phyloP scores from a whole-genome alignment of 768 basidiomycete genomes.

The Leucosporidium scottii region DNA sequence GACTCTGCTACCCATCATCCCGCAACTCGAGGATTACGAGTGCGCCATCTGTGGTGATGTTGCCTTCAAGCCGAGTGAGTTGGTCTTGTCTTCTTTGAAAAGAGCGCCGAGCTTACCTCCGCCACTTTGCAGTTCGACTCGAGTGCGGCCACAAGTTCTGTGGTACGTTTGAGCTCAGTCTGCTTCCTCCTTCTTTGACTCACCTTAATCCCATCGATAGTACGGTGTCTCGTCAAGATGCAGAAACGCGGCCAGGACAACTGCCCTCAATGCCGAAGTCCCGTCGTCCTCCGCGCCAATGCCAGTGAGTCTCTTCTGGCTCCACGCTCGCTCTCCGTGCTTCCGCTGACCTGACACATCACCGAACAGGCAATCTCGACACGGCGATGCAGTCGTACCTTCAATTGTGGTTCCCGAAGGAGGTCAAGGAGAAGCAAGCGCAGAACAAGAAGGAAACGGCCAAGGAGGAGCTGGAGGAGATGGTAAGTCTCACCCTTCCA shows the following conservation, averaged over 20 bases:
- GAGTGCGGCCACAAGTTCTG: slow-evolving; percentile 61
- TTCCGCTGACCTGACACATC: not conserved
- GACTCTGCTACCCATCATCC: slow-evolving; percentile 70
- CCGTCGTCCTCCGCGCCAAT: slow-evolving; percentile 65
- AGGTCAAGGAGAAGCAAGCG: slow-evolving; percentile 58
- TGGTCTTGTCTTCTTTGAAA: not conserved
- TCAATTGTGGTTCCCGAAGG: slow-evolving; percentile 84
- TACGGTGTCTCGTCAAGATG: slow-evolving; percentile 70
- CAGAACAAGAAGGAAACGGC: slow-evolving; percentile 68
- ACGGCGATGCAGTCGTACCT: slow-evolving; percentile 75
- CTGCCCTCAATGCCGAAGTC: slow-evolving; percentile 79
- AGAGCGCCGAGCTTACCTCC: not conserved
- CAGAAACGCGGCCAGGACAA: slow-evolving; percentile 66
- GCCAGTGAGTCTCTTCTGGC: slow-evolving; percentile 53
- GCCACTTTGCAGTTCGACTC: slow-evolving; percentile 52
- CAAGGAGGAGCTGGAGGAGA: slow-evolving; percentile 58
- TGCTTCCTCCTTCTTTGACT: not conserved
- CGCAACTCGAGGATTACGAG: slow-evolving; percentile 71
- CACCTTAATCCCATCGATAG: not conserved
- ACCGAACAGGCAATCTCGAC: slow-evolving; percentile 62
- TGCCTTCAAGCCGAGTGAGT: slow-evolving; percentile 68
- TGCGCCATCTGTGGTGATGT: slow-evolving; percentile 83
- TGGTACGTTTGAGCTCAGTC: slow-evolving; percentile 5
- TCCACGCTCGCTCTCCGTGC: not conserved
- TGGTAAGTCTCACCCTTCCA: slow-evolving; percentile 44